A percentile compares a stretch with the other conserved stretches of the same genome.
These are phyloP conservation scores for Nothomitra cinnamomea DNA, from an alignment of 2,329 filamentous ascomycete species.

Conservation along the genomic window DNA sequence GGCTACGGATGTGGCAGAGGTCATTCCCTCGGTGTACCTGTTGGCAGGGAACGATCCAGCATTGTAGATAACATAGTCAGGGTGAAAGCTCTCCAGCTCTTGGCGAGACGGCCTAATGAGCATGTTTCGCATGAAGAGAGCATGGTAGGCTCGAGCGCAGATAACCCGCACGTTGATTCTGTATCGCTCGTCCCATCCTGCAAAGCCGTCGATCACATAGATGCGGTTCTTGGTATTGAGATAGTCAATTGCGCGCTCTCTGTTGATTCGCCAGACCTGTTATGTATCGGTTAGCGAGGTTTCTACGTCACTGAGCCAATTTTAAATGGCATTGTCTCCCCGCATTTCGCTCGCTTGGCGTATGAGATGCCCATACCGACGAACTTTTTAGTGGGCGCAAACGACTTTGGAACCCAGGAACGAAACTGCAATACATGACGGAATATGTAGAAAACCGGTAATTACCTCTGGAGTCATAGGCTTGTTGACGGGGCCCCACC, in stretches of 20 bases:
- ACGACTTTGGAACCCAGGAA: background rate
- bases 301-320: slow-evolving; percentile 13
- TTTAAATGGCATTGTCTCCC: background rate
- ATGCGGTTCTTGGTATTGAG: slow-evolving; percentile 97
- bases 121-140: slow-evolving; percentile 99
- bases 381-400: background rate
- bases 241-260: slow-evolving; percentile 96
- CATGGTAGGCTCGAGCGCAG: slow-evolving; percentile 97
- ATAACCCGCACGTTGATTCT: slow-evolving; percentile 94
- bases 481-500: slow-evolving; percentile 99
- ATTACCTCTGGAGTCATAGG: slow-evolving; percentile 93
- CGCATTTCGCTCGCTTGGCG: background rate
- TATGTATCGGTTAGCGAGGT: background rate
- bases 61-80: slow-evolving; percentile 99
- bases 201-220: slow-evolving; percentile 94
- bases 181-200: slow-evolving; percentile 98
- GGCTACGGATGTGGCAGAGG: slow-evolving; percentile 88
- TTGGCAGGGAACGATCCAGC: slow-evolving; percentile 97
- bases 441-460: slow-evolving; percentile 13
- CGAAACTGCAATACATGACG: background rate
- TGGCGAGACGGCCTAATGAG: slow-evolving; percentile 83
- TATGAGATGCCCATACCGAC: background rate
- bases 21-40: slow-evolving; percentile 96
- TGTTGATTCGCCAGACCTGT: slow-evolving; percentile 98
- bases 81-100: slow-evolving; percentile 94